Evolutionary conservation across 2,329 filamentous ascomycete genomes (phyloP), one percentile per base, ranked within the genome.

Genomic region (Claviceps digitariae): DNA sequence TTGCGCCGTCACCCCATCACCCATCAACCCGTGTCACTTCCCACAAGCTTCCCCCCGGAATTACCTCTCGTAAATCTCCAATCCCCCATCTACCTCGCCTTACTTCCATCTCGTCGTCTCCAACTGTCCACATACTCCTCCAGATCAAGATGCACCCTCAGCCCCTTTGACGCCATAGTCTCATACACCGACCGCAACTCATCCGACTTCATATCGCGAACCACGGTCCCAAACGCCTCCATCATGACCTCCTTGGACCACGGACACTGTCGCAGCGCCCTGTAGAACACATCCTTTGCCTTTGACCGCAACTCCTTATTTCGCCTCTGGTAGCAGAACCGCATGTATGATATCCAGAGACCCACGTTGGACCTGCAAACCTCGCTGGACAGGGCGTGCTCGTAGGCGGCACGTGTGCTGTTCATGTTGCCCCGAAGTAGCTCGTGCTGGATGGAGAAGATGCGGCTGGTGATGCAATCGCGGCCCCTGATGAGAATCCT

Each of bases 401-500:
- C 77, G 52, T 80, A 78, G 0, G 75, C 76, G 0, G 72, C 69
- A 41, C 69, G 70, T 0, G 74, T 68, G 0, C 77, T 76, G 59
- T 79, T 72, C 4, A 65, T 63, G 52, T 75, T 78, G 6, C 76
- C 77, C 12, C 64, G 65, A 20, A 61, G 64, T 17, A 74, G 62
- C 60, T 80, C 78, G 59, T 79, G 70, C n/a, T 68, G 65, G 48
- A 81, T 72, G 23, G 74, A 71, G 61, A 80, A 78, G 13, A 73
- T 57, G 8, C 74, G 72, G 57, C 66, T 73, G 56, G 66, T 66
- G 13, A 75, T 57, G 43, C 68, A 67, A 60, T 77, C 74, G 51
- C 72, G 65, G 7, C 55, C 50, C 17, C 62, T 59, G 6, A 64
- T 57, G 2, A 77, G 66, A 0, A 81, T 66, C 62, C 75, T 75